Evolutionary conservation across 139 green algal species (phyloP).

Genomic region (Chlorella sp.): DNA sequence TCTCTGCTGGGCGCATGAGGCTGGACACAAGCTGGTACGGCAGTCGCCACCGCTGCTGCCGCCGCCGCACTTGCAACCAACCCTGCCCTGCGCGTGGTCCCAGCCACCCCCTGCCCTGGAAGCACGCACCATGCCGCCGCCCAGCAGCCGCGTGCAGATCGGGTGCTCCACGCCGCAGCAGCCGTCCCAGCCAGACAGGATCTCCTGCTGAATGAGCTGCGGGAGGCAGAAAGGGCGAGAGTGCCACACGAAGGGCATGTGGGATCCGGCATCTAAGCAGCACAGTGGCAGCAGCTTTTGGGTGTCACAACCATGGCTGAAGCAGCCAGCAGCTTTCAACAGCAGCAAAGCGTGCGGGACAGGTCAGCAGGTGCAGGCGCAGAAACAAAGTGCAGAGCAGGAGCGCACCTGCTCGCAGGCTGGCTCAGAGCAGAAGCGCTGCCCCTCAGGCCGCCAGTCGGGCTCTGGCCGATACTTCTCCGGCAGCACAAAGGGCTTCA

Average conservation of each 20-base stretch:
- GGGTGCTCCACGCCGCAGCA: conserved; percentile 7
- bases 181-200: background rate
- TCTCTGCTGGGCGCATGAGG: too few relatives aligned
- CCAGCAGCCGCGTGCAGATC: background rate
- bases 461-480: background rate
- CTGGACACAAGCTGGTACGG: too few relatives aligned
- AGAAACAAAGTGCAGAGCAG: background rate
- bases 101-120: too few relatives aligned
- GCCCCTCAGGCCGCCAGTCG: background rate
- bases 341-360: too few relatives aligned
- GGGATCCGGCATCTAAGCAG: too few relatives aligned
- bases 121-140: background rate
- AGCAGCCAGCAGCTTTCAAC: too few relatives aligned
- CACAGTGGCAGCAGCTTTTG: background rate
- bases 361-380: background rate
- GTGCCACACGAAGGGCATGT: too few relatives aligned
- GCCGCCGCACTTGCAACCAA: background rate
- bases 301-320: too few relatives aligned
- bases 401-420: background rate
- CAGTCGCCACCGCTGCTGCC: too few relatives aligned
- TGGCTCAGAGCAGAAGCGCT: background rate
- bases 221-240: background rate
- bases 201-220: background rate
- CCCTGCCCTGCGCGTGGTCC: too few relatives aligned
- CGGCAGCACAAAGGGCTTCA: background rate